Base-by-base conservation (phyloP, 2,329 filamentous ascomycete species). In the Cyphellophora attinorum region DNA sequence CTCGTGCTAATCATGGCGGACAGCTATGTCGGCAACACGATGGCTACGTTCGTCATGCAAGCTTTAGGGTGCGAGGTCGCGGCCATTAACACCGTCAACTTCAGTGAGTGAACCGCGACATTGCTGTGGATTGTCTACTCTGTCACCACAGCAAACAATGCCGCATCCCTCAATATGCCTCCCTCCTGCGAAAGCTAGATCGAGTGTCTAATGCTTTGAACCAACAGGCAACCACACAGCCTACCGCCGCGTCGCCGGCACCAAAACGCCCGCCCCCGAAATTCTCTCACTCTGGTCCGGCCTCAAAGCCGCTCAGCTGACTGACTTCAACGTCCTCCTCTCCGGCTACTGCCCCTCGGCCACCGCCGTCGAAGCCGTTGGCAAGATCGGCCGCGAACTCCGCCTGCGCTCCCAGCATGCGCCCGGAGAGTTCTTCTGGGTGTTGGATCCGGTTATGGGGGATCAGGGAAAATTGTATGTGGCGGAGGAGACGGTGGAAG, bases 21-120 rank as follows among this genome's bases (percentile, higher is more conserved):
- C 57, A 94, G 91, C 56, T 89, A 95, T 71, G 91, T 98, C 48
- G 91, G 91, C 33, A 98, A 98, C 59, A 94, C 89, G 52, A 94
- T 98, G 69, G 88, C 88, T 27, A 86, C 86, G 1, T 93, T 94
- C 54, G 85, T 88, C 47, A 81, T 98, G 71, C 89, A 98, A 59
- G 81, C 83, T 1, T 65, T 98, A 33, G 91, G 91, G 31, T 95
- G 86, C 54, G 89, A 98, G 52, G 89, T 95, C 5, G 82, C 86
- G 6, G 85, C 86, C 2, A 72, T 98, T 51, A 95, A 98, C 57
- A 98, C 91, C 0, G 91, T 98, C 5, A 83, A 98, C 52, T 98
- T 95, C 65, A 96, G 89, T 94, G 67, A 59, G 80, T 62, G 34
- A 15, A 19, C 27, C 19, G 13, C n/a, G 18, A 13, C 27, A 13